Evolutionary conservation across 2,329 filamentous ascomycete species (phyloP), one percentile per base, ranked within the genome.

Genomic region (Exophiala viscosa): DNA sequence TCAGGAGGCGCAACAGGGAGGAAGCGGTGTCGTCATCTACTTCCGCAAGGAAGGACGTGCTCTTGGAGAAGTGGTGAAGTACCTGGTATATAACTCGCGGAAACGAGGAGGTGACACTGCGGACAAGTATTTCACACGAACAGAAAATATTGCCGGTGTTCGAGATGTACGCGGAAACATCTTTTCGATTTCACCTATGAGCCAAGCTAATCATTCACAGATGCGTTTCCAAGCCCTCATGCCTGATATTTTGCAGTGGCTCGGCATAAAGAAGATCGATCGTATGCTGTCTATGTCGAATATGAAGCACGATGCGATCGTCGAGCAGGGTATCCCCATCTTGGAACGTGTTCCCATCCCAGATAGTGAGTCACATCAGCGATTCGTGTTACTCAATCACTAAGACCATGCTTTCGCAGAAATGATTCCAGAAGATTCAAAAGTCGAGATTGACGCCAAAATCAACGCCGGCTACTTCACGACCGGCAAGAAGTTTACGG

Each of bases 201-300:
- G n/a, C n/a, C n/a, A n/a, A n/a, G n/a, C n/a, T n/a, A n/a, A n/a
- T n/a, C n/a, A n/a, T n/a, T n/a, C n/a, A n/a, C n/a, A n/a, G n/a
- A 97, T 97, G 92, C 85, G 93, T 34, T 97, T 97, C 79, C 93
- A 97, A 76, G 92, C 92, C 23, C 78, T 99, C 49, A 97, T 97
- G 93, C 92, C 93, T 32, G 90, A 96, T 69, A 95, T 97, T 61
- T 79, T 97, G 48, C 93, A 97, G 73, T 97, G 93, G 93, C 82
- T 99, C 23, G 93, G 93, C 58, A 96, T 99, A 67, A 93, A 87
- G 69, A 97, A 97, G 79, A 97, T 99, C 67, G 93, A 99, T 70
- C 82, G 91, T 55, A 99, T 97, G 93, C 76, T 96, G 64, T 95
- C 89, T 75, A 97, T 97, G 93, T 95, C 89, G 73, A 95, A 97